Conservation (phyloP, 345 rosid genomes). For the Sapria himalayana region DNA sequence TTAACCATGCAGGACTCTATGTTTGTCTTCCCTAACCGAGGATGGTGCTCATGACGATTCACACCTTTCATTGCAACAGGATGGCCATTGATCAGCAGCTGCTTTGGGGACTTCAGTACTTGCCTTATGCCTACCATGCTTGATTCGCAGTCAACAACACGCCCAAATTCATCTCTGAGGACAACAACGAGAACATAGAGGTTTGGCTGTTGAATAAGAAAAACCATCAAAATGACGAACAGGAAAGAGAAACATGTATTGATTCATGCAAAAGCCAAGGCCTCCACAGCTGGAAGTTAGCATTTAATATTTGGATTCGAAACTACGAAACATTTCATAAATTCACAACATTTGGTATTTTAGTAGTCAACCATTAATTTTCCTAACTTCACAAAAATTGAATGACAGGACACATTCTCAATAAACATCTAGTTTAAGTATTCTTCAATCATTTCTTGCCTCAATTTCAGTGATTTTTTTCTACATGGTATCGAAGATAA, state of each 20-base stretch:
- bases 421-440: no score
- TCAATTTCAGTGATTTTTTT: no score
- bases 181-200: constrained; percentile 57
- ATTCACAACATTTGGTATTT: no score
- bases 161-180: constrained; percentile 64
- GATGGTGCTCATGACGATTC: constrained; percentile 99
- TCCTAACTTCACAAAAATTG: no score
- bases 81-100: constrained; percentile 76
- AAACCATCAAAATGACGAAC: constrained; percentile 4
- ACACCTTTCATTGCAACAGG: constrained; percentile 84
- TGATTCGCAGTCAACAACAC: constrained; percentile 75
- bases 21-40: constrained; percentile 88
- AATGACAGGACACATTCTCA: no score
- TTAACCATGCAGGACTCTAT: constrained; percentile 93
- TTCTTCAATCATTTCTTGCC: no score
- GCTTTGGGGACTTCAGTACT: constrained; percentile 77
- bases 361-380: no score
- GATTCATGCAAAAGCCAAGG: no score
- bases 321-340: no score
- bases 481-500: no score
- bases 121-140: constrained; percentile 66
- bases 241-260: not conserved
- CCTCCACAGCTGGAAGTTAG: no score
- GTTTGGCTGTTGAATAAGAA: constrained; percentile 47
- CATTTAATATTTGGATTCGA: no score